Base-by-base conservation (phyloP, 352 stramenopile species). In the Pythium plurisporium region DNA sequence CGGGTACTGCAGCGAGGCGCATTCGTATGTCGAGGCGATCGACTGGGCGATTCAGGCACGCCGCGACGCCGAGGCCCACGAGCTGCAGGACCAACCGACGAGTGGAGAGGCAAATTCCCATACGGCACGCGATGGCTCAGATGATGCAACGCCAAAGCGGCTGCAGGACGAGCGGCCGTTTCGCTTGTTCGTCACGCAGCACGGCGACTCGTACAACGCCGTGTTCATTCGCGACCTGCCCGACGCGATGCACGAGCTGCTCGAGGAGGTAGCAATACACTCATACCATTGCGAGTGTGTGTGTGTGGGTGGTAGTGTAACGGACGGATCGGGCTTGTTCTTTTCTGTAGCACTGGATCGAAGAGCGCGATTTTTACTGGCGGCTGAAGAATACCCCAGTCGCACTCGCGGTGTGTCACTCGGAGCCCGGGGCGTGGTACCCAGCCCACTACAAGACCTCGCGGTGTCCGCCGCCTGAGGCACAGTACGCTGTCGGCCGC, bases 381-480 rank as follows among this genome's bases (percentile, higher is more conserved):
- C 54, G 69, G 0, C 51, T 90, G 3, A 66, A 71, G 29, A 30
- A 73, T 20, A 64, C 62, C 9, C 51, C 62, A 12, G 59, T 86
- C 15, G 74, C 72, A 22, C 56, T 98, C 9, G 82, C 82, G 6
- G 75, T 98, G 15, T 98, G 93, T 55, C 93, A 98, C 62, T 96
- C 85, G 14, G 93, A 98, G 63, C 93, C 93, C 5, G 93, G 93
- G 0, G 93, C 90, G 15, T 98, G 93, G 93, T 61, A 91, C n/a
- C 82, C 79, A 2, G 72, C 86, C 2, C 62, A 65, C 36, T 96
- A 94, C 63, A 73, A 67, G 43, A 90, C 77, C 23, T 83, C 75
- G 15, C 69, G 66, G 19, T 96, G 81, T 71, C 87, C 82, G 8
- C 83, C 82, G 0, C 19, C 56, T 2, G 56, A 65, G 0, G 65